Evolutionary conservation across 1,284 basidiomycete genomes (phyloP), one percentile per base, ranked within the genome.

Genomic region (Jaminaea rosea): DNA sequence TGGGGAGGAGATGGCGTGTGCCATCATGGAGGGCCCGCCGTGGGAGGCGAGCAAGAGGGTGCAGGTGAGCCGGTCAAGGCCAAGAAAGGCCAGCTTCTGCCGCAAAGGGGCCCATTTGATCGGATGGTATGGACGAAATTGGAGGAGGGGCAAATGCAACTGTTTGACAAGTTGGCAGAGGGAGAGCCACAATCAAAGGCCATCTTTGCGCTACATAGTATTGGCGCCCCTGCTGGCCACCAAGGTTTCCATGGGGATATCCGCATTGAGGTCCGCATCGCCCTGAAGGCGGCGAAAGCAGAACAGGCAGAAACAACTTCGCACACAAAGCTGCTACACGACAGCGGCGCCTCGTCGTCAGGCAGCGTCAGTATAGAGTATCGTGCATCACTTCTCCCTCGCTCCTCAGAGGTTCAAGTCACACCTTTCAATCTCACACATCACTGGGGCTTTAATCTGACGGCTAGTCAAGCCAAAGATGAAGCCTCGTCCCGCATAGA

Each of bases 361-460:
- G 65, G 65, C 9, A 59, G 44, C 39, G 26, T 66, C 19, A 47
- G 58, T n/a, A 48, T 70, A 26, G 62, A 59, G 21, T 72, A 72
- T 52, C 55, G 69, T 9, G 66, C 69, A 4, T 47, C 55, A 2
- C 42, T 71, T 21, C 45, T 53, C 13, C 41, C n/a, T n/a, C n/a
- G n/a, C n/a, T n/a, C n/a, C n/a, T n/a, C n/a, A n/a, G n/a, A n/a
- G n/a, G 52, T 13, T 15, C 31, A 26, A 1, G 49, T 52, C n/a
- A 72, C 69, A 15, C 69, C 69, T 6, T 49, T 72, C 53, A 72
- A 70, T 50, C 39, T 72, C 27, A 67, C 67, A n/a, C 69, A 72
- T 31, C 69, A 72, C 52, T 72, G 69, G 69, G 65, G 64, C 41
- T 72, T 72, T 57, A 63, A 70, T 45, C 49, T 72, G 11, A 9